Percentiles rank a stretch among this genome's conserved stretches.
Evolutionary conservation across 805 yeast species (phyloP).

Genomic region (Yamadazyma takamatsuzukensis): DNA sequence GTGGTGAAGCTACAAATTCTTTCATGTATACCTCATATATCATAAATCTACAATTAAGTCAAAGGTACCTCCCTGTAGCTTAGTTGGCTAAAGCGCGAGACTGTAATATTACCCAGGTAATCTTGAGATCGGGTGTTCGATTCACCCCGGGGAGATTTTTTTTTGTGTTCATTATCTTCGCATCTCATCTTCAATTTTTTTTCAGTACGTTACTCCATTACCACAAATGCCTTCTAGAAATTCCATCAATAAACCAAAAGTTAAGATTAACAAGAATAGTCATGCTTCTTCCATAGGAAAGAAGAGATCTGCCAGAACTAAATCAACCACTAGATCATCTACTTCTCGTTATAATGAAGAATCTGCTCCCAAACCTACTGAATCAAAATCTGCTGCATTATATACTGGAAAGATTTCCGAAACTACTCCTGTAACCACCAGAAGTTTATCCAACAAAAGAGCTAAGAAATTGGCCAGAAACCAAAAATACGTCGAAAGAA

Average conservation of each 20-base stretch:
- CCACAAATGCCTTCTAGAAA: constrained; percentile 83
- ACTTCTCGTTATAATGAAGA: constrained; percentile 34
- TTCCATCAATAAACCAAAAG: constrained; percentile 77
- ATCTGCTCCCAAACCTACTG: constrained; percentile 39
- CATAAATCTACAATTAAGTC: background rate
- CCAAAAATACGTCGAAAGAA: constrained; percentile 61
- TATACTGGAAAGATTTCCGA: constrained; percentile 33
- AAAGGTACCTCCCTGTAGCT: constrained; percentile 39
- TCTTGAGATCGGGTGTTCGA: constrained; percentile 51
- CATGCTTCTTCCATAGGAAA: constrained; percentile 49
- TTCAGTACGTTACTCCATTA: too few relatives aligned
- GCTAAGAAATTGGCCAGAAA: constrained; percentile 78
- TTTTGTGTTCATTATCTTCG: too few relatives aligned
- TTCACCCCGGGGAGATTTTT: constrained; percentile 46
- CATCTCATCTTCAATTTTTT: background rate
- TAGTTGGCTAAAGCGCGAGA: constrained; percentile 51
- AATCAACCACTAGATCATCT: constrained; percentile 44
- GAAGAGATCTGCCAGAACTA: constrained; percentile 53
- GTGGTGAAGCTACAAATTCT: background rate
- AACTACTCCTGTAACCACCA: constrained; percentile 44
- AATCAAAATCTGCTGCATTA: constrained; percentile 42
- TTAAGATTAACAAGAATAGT: constrained; percentile 46
- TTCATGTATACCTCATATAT: too few relatives aligned
- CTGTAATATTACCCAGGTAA: constrained; percentile 39
- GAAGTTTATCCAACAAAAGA: constrained; percentile 72